Evolutionary conservation across 257 asterid genomes (phyloP).

Genomic region (Salvia hispanica): DNA sequence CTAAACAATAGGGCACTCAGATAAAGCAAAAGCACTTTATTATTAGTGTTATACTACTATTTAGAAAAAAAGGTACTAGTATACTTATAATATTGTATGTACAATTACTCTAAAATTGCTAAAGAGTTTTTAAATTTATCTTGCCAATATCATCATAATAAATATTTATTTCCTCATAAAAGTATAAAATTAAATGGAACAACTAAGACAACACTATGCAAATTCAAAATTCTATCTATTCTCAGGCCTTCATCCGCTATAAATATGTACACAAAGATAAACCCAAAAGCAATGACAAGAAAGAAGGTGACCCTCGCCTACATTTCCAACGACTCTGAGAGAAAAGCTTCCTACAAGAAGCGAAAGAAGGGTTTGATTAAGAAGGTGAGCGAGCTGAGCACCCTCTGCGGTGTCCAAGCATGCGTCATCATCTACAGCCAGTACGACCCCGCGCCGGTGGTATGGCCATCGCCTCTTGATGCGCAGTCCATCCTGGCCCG

Average conservation of each 20-base stretch:
- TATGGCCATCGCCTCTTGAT: no score
- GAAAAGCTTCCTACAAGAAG: constrained; percentile 51
- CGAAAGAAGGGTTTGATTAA: constrained; percentile 55
- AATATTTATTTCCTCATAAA: constrained; percentile 18
- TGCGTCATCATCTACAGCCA: constrained; percentile 49
- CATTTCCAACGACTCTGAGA: constrained; percentile 43
- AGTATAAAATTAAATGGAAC: constrained; percentile 16
- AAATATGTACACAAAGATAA: neutral
- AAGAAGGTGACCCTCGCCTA: constrained; percentile 46
- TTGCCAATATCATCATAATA: neutral
- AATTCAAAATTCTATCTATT: neutral
- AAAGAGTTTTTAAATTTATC: neutral
- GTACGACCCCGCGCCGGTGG: constrained; percentile 43
- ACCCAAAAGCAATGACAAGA: constrained; percentile 36
- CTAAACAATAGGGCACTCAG: no score
- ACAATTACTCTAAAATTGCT: neutral
- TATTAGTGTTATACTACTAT: no score
- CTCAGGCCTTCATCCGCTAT: neutral
- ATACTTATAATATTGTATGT: no score
- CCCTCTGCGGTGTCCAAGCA: constrained; percentile 49
- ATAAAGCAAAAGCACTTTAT: no score
- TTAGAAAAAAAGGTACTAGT: no score
- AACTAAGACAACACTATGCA: constrained; percentile 27
- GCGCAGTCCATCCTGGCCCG: no score
- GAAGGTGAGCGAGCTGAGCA: constrained; percentile 45